Evolutionary conservation across 2,329 filamentous ascomycete genomes (phyloP).

Genomic region (Xylaria polymorpha): DNA sequence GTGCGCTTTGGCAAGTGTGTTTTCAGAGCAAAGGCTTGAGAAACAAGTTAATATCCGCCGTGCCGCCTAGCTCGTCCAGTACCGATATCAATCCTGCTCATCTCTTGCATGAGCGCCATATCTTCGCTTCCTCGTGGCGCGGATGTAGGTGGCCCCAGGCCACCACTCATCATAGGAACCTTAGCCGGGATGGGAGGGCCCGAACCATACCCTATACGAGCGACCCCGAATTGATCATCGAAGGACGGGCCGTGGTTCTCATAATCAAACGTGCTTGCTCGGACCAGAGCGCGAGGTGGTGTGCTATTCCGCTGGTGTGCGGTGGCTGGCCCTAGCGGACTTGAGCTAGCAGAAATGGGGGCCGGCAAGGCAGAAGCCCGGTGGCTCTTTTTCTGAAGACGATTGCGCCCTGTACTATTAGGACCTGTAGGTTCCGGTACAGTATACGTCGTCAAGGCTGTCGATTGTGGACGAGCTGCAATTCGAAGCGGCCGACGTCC

Average conservation of each 20-base stretch:
- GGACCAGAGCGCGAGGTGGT: slow-evolving; percentile 57
- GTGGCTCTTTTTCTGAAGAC: slow-evolving; percentile 72
- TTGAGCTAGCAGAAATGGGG: slow-evolving; percentile 54
- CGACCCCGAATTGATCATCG: slow-evolving; percentile 44
- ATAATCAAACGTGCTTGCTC: slow-evolving; percentile 65
- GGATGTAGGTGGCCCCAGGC: slow-evolving; percentile 43
- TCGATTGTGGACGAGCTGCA: slow-evolving; percentile 62
- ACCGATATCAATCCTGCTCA: slow-evolving; percentile 76
- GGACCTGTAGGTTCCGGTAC: slow-evolving; percentile 52
- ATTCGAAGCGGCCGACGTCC: slow-evolving; percentile 65
- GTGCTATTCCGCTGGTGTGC: slow-evolving; percentile 63
- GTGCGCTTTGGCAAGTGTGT: slow-evolving; percentile 7
- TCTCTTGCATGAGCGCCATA: slow-evolving; percentile 75
- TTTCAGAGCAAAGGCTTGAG: not conserved
- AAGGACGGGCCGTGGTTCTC: slow-evolving; percentile 63
- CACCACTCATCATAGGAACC: slow-evolving; percentile 66
- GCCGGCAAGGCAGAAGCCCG: slow-evolving; percentile 58
- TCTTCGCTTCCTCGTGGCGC: slow-evolving; percentile 56
- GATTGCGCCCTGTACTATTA: slow-evolving; percentile 61
- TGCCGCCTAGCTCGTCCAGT: slow-evolving; percentile 66
- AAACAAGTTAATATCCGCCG: slow-evolving; percentile 45
- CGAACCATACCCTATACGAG: slow-evolving; percentile 50
- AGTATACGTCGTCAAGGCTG: slow-evolving; percentile 51
- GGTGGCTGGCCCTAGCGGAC: slow-evolving; percentile 65
- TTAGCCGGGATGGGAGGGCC: slow-evolving; percentile 77